Evolutionary conservation across 352 stramenopile genomes (phyloP).

Genomic region (Elongisporangium undulatum): DNA sequence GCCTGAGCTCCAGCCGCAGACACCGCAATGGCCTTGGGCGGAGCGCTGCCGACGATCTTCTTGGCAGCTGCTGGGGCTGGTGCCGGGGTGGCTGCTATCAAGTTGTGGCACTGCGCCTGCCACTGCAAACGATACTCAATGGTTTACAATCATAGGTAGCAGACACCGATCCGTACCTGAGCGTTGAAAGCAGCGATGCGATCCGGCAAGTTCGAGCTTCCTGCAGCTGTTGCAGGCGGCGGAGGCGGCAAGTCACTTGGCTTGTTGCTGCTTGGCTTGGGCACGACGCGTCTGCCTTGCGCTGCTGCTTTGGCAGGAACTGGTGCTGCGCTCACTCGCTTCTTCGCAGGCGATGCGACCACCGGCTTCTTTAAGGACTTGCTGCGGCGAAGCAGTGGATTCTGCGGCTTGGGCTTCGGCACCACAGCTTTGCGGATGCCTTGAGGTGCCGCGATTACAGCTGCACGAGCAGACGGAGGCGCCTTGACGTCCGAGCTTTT

Average conservation of each 20-base stretch:
- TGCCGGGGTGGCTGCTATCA: slow-evolving; percentile 19
- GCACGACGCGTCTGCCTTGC: neutral
- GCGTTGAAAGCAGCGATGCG: slow-evolving; percentile 57
- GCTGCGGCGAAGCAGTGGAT: slow-evolving; percentile 4
- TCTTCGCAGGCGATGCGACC: neutral
- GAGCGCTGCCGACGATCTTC: slow-evolving; percentile 2
- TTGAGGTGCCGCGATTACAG: neutral
- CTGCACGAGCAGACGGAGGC: neutral
- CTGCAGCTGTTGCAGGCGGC: neutral
- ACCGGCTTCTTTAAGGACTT: slow-evolving; percentile 11
- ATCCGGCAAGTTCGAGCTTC: slow-evolving; percentile 10
- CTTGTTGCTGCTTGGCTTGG: neutral
- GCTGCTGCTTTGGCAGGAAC: neutral
- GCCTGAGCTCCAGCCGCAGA: neutral
- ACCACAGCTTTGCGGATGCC: neutral
- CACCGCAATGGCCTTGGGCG: slow-evolving; percentile 4
- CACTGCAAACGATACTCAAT: slow-evolving; percentile 18
- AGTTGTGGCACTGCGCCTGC: slow-evolving; percentile 35
- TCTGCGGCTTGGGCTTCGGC: neutral
- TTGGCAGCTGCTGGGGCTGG: slow-evolving; percentile 12
- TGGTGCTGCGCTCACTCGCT: neutral
- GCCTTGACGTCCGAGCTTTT: slow-evolving; percentile 8
- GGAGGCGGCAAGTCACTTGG: neutral
- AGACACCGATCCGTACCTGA: slow-evolving; percentile 17
- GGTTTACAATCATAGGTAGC: neutral